Evolutionary conservation across 139 green algal species (phyloP).

Genomic region (Coelastrella sp.): DNA sequence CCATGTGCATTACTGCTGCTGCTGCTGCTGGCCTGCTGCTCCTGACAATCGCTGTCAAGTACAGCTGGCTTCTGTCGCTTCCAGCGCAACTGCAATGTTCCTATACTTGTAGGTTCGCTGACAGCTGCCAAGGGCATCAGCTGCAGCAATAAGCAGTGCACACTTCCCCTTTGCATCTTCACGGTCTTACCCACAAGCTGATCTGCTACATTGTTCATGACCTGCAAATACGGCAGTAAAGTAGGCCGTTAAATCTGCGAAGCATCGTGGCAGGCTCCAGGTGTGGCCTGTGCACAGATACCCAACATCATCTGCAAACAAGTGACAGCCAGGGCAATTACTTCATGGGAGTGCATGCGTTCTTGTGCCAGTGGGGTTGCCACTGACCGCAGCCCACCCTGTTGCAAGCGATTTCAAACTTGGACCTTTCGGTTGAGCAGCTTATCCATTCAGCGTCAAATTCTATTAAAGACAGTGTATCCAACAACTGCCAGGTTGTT

Average conservation of each 20-base stretch:
- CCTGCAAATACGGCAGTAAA: constrained; percentile 1
- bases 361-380: no score
- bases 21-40: background rate
- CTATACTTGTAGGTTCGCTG: constrained; percentile 39
- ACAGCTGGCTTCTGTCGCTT: constrained; percentile 24
- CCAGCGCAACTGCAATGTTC: constrained; percentile 55
- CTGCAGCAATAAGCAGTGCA: constrained; percentile 56
- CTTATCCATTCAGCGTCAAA: background rate
- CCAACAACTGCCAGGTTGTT: background rate
- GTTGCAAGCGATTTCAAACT: no score
- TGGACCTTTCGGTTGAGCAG: background rate
- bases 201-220: constrained; percentile 43
- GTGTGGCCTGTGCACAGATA: background rate
- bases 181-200: constrained; percentile 47
- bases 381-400: no score
- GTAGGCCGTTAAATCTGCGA: background rate
- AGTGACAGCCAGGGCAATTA: no score
- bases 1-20: background rate
- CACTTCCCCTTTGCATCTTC: constrained; percentile 26
- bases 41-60: background rate
- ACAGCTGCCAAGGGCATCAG: constrained; percentile 48
- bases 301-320: background rate
- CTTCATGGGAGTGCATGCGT: no score
- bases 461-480: background rate
- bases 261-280: background rate